These are phyloP conservation scores for Juncus effusus DNA, from an alignment of 176 grass and related monocot genomes.

Conservation along the genomic window DNA sequence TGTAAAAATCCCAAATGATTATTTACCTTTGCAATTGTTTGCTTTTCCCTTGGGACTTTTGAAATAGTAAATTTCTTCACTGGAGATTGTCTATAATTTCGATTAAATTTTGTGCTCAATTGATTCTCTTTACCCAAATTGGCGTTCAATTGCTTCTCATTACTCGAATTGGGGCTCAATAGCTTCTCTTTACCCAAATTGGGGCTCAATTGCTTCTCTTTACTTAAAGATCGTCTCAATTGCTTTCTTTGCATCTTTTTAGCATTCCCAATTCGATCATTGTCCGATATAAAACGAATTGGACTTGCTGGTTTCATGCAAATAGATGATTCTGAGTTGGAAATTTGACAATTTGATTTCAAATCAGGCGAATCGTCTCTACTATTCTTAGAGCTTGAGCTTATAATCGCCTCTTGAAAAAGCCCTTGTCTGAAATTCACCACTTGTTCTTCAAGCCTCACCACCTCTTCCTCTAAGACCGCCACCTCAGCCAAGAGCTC, in stretches of 20 bases:
- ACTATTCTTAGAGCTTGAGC: conserved; percentile 49
- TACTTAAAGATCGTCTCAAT: conserved; percentile 32
- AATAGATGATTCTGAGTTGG: conserved; percentile 16
- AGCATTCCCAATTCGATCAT: conserved; percentile 15
- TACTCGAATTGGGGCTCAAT: conserved; percentile 36
- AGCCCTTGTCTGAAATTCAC: conserved; percentile 94
- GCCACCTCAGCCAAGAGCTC: conserved; percentile 95
- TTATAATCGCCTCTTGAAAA: conserved; percentile 85
- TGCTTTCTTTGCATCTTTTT: conserved; percentile 42
- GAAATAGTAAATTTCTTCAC: conserved; percentile 42
- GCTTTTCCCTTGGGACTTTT: conserved; percentile 39
- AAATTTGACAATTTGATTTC: conserved; percentile 22
- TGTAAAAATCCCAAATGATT: neutral
- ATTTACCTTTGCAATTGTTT: conserved; percentile 39
- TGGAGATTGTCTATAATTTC: conserved; percentile 43
- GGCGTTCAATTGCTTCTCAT: conserved; percentile 47
- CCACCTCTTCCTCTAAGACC: conserved; percentile 92
- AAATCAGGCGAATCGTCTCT: conserved; percentile 32
- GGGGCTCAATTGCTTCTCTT: conserved; percentile 68
- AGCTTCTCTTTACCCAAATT: conserved; percentile 31
- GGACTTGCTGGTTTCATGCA: conserved; percentile 1
- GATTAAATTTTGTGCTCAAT: conserved; percentile 33
- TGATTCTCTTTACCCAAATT: conserved; percentile 81
- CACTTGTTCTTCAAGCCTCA: conserved; percentile 91
- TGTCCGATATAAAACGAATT: conserved; percentile 18